A percentile compares a stretch with the other conserved stretches of the same genome.
These are phyloP conservation scores for Penicillium paradoxum DNA, from an alignment of 495 filamentous ascomycete species.

Conservation along the genomic window DNA sequence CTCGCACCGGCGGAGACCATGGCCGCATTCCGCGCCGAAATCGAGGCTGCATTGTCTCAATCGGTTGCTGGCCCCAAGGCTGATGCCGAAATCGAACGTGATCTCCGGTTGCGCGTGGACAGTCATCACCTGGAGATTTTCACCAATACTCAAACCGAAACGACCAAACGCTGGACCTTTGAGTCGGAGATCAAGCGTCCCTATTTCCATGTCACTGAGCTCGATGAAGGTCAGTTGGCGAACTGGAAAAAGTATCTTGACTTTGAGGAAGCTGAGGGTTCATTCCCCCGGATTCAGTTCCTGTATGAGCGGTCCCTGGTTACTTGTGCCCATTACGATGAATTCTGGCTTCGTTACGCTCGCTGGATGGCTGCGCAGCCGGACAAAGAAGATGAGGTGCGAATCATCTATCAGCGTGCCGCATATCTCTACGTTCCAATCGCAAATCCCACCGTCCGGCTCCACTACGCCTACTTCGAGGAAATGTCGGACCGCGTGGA, in stretches of 20 bases:
- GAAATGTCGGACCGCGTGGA: constrained; percentile 72
- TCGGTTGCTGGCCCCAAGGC: constrained; percentile 44
- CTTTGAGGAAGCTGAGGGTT: constrained; percentile 85
- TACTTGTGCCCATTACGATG: constrained; percentile 89
- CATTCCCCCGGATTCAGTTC: constrained; percentile 69
- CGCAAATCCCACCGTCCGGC: constrained; percentile 67
- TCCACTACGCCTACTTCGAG: constrained; percentile 93
- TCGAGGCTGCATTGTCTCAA: constrained; percentile 52
- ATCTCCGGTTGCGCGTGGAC: constrained; percentile 75
- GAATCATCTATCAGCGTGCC: constrained; percentile 89
- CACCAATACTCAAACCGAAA: constrained; percentile 77
- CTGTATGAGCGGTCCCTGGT: constrained; percentile 93
- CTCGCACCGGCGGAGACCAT: constrained; percentile 65
- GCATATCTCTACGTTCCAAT: constrained; percentile 82
- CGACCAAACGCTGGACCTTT: constrained; percentile 89
- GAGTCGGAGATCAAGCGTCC: constrained; percentile 93
- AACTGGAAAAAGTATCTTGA: constrained; percentile 98
- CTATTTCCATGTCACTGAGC: constrained; percentile 93
- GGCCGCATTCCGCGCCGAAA: constrained; percentile 62
- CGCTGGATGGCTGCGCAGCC: constrained; percentile 88
- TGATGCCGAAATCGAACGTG: constrained; percentile 79
- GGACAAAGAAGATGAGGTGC: constrained; percentile 83
- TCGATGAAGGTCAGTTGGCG: constrained; percentile 77
- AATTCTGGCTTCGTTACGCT: constrained; percentile 97
- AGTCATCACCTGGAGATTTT: constrained; percentile 77